phyloP scores from a whole-genome alignment of 176 grass and related monocot species.

The Musa schizocarpa region DNA sequence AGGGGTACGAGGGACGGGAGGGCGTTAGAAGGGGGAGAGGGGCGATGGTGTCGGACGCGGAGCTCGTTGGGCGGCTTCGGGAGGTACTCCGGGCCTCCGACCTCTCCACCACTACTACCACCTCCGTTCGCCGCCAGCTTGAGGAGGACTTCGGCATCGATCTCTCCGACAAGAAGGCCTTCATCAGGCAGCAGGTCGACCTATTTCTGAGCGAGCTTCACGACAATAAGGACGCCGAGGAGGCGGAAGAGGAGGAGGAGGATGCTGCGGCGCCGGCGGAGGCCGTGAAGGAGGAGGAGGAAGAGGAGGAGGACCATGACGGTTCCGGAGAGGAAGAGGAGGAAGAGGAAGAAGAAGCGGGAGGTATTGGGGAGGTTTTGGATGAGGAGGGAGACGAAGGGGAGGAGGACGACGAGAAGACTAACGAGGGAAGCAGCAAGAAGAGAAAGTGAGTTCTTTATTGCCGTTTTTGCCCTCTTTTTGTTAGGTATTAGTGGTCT shows the following conservation, averaged over 20 bases:
- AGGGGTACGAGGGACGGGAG: neutral
- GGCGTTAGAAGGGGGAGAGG: neutral
- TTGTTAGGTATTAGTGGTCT: conserved; percentile 4
- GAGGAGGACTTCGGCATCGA: conserved; percentile 88
- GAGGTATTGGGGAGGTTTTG: conserved; percentile 23
- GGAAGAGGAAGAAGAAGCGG: conserved; percentile 26
- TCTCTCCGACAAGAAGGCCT: conserved; percentile 89
- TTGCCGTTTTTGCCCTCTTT: neutral
- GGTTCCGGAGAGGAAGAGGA: conserved; percentile 3
- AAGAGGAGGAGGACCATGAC: conserved; percentile 15
- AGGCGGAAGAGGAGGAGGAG: conserved; percentile 5
- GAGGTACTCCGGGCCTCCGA: conserved; percentile 81
- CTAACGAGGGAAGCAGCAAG: conserved; percentile 31
- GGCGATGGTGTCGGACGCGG: conserved; percentile 82
- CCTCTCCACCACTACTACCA: conserved; percentile 79
- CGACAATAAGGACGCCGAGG: conserved; percentile 18
- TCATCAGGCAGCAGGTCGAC: conserved; percentile 95
- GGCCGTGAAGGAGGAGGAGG: conserved; percentile 30
- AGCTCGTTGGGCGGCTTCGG: conserved; percentile 70
- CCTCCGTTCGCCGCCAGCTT: conserved; percentile 67
- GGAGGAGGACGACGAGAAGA: conserved; percentile 29
- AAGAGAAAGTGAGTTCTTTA: conserved; percentile 59
- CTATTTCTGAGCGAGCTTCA: conserved; percentile 57
- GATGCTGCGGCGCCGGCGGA: neutral
- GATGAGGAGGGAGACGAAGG: conserved; percentile 46